Percentiles rank a stretch among this genome's conserved stretches.
phyloP scores from a whole-genome alignment of 352 stramenopile genomes.

The Albugo candida region DNA sequence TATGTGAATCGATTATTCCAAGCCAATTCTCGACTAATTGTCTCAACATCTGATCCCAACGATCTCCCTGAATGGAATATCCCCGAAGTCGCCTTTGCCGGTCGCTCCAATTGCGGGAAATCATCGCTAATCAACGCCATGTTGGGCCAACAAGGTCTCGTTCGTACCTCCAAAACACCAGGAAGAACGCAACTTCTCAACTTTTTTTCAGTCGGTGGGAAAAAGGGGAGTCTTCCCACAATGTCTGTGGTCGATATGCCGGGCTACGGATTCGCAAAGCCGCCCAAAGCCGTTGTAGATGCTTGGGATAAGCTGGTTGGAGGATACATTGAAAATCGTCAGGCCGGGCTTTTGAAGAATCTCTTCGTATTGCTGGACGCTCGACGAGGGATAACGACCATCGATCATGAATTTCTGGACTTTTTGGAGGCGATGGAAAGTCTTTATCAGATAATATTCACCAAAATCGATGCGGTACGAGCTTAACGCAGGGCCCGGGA shows the following conservation, averaged over 20 bases:
- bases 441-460: constrained; percentile 82
- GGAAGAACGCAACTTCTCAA: constrained; percentile 66
- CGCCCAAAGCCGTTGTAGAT: constrained; percentile 49
- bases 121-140: constrained; percentile 79
- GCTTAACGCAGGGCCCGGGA: background rate
- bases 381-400: constrained; percentile 42
- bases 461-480: constrained; percentile 63
- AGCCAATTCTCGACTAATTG: constrained; percentile 35
- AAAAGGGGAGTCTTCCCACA: constrained; percentile 39
- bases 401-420: constrained; percentile 80
- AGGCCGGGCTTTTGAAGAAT: constrained; percentile 50
- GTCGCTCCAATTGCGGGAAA: constrained; percentile 78
- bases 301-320: constrained; percentile 62
- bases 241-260: constrained; percentile 71
- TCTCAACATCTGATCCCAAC: constrained; percentile 23
- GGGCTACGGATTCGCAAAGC: constrained; percentile 69
- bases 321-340: constrained; percentile 47
- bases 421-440: constrained; percentile 61
- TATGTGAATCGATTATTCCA: constrained; percentile 39
- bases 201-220: constrained; percentile 67
- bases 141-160: constrained; percentile 33
- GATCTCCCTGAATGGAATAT: constrained; percentile 50
- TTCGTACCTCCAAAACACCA: constrained; percentile 73
- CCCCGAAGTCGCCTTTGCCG: constrained; percentile 70
- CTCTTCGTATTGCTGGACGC: constrained; percentile 64